Conservation (phyloP, 2,329 filamentous ascomycete genomes). For the Exophiala mesophila region DNA sequence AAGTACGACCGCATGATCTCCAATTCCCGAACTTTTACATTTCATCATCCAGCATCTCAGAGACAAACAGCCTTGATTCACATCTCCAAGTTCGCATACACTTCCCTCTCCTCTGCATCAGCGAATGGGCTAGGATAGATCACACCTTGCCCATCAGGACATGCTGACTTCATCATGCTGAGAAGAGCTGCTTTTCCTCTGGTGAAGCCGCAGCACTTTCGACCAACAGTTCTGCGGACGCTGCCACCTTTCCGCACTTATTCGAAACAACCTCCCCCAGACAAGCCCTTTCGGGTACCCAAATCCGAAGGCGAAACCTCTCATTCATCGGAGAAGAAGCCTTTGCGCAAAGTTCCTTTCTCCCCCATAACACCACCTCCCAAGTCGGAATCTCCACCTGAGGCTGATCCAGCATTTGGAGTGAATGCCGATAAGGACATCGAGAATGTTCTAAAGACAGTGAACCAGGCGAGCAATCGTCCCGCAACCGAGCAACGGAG, state of each 20-base stretch:
- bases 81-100: too few species aligned
- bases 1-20: conserved; percentile 2
- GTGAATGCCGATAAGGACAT: conserved; percentile 15
- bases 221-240: conserved; percentile 32
- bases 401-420: conserved; percentile 10
- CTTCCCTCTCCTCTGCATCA: too few species aligned
- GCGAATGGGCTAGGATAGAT: too few species aligned
- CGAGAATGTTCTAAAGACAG: conserved; percentile 19
- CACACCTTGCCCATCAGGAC: neutral
- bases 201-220: conserved; percentile 34
- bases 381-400: conserved; percentile 2
- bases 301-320: neutral
- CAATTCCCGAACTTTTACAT: conserved; percentile 1
- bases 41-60: neutral
- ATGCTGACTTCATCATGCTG: conserved; percentile 34
- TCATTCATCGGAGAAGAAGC: conserved; percentile 7
- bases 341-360: conserved; percentile 16
- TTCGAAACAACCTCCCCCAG: conserved; percentile 30
- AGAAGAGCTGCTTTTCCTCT: conserved; percentile 43
- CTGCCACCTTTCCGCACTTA: conserved; percentile 37
- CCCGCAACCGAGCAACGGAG: conserved; percentile 6
- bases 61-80: too few species aligned
- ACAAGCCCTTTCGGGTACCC: conserved; percentile 2
- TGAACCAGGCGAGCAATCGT: conserved; percentile 13
- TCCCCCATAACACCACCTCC: conserved; percentile 4